A percentile compares a stretch with the other conserved stretches of the same genome.
Evolutionary conservation across 768 basidiomycete genomes (phyloP).

Genomic region (Porphyrellus cyaneotinctus): DNA sequence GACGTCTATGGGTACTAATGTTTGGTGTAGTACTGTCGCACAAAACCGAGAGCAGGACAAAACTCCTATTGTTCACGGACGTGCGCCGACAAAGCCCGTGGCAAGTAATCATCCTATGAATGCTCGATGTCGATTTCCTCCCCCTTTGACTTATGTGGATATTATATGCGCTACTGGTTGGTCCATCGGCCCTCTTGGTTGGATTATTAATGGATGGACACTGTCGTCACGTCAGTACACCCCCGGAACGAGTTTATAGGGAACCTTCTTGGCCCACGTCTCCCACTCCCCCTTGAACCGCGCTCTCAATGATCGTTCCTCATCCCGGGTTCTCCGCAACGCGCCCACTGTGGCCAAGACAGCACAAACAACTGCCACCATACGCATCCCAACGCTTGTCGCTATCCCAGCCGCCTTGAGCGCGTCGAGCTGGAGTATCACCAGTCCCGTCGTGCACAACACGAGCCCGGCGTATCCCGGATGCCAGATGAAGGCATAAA

Average conservation of each 20-base stretch:
- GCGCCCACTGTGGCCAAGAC: conserved; percentile 5
- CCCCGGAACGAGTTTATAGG: conserved; percentile 46
- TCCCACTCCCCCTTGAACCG: conserved; percentile 22
- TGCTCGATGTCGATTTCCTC: background rate
- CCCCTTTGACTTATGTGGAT: background rate
- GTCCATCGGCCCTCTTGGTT: background rate
- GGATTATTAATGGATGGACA: background rate
- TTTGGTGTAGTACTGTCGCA: conserved; percentile 20
- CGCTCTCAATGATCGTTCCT: conserved; percentile 10
- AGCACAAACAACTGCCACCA: conserved; percentile 8
- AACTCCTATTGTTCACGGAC: conserved; percentile 26
- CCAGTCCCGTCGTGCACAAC: conserved; percentile 13
- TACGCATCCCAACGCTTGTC: conserved; percentile 29
- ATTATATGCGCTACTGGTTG: conserved; percentile 1
- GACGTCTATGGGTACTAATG: background rate
- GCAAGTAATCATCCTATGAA: conserved; percentile 3
- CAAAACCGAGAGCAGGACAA: conserved; percentile 13
- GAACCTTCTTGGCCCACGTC: conserved; percentile 42
- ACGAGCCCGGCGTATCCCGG: conserved; percentile 35
- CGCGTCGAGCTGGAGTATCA: conserved; percentile 12
- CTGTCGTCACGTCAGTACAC: conserved; percentile 32
- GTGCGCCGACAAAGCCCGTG: conserved; percentile 20
- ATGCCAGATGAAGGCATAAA: conserved; percentile 28
- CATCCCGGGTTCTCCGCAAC: conserved; percentile 6
- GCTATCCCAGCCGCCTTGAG: conserved; percentile 11